Percentiles rank a stretch among this genome's conserved stretches.
These are phyloP conservation scores for Clavulina sp. DNA, from an alignment of 768 basidiomycete genomes.

Conservation along the genomic window DNA sequence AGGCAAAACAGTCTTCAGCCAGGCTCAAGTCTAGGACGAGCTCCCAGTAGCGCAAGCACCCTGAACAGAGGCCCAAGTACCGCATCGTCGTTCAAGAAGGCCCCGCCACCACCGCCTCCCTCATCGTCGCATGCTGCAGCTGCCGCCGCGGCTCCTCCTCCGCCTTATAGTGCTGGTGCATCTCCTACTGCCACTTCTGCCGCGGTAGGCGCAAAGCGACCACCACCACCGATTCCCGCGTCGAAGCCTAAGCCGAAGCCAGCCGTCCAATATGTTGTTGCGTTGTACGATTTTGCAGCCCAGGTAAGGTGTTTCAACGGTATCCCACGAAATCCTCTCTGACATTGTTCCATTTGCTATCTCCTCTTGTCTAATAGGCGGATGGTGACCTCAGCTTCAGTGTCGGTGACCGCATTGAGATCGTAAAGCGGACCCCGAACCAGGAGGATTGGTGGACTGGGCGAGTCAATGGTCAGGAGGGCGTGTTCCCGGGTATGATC, in stretches of 20 bases:
- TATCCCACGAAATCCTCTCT: background rate
- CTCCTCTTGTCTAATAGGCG: constrained; percentile 28
- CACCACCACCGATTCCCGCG: constrained; percentile 84
- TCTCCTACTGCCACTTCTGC: constrained; percentile 14
- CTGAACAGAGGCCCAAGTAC: background rate
- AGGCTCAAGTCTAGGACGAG: background rate
- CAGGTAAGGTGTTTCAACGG: constrained; percentile 40
- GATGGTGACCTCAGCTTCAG: constrained; percentile 85
- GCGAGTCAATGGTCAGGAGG: constrained; percentile 57
- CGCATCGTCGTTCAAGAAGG: constrained; percentile 7
- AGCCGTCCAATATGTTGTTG: constrained; percentile 61
- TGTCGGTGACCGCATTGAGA: constrained; percentile 78
- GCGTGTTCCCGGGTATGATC: constrained; percentile 80
- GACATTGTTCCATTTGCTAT: background rate
- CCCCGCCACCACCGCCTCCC: constrained; percentile 23
- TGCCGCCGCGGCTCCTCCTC: constrained; percentile 26
- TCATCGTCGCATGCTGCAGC: no score
- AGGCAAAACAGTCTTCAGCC: constrained; percentile 7
- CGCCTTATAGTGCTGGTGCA: constrained; percentile 22
- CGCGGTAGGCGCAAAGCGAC: constrained; percentile 44
- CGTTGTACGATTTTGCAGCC: constrained; percentile 86
- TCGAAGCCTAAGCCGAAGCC: constrained; percentile 62
- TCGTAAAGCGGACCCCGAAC: constrained; percentile 65
- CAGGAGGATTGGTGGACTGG: constrained; percentile 98
- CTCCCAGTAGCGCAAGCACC: background rate